Evolutionary conservation across 2,329 filamentous ascomycete genomes (phyloP).

Genomic region (Cercospora zeina): DNA sequence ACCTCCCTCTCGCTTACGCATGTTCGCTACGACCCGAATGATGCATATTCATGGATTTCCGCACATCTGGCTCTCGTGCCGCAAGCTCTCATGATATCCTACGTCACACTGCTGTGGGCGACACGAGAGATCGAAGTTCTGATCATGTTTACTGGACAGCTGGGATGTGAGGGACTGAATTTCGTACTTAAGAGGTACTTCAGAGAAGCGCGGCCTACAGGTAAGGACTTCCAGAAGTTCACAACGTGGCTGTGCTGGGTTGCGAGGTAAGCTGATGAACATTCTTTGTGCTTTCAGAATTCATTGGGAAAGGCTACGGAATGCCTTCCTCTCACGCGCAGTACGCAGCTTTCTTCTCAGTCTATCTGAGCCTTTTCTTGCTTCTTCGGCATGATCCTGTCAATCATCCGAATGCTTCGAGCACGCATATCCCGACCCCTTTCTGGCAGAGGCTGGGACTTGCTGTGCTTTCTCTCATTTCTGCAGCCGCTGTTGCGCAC

Average conservation of each 20-base stretch:
- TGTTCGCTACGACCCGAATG: constrained; percentile 92
- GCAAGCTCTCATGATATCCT: constrained; percentile 85
- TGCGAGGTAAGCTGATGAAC: constrained; percentile 4
- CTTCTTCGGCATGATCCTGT: constrained; percentile 71
- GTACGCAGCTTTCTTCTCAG: constrained; percentile 87
- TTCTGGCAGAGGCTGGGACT: constrained; percentile 61
- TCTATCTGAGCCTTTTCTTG: constrained; percentile 81
- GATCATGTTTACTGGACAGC: constrained; percentile 87
- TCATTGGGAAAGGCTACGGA: constrained; percentile 89
- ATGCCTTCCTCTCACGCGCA: constrained; percentile 97
- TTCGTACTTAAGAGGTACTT: constrained; percentile 86
- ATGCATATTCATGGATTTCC: constrained; percentile 80
- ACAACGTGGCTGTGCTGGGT: background rate
- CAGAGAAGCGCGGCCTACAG: constrained; percentile 83
- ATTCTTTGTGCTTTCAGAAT: constrained; percentile 49
- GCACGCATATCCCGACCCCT: constrained; percentile 58
- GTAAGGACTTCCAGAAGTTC: constrained; percentile 50
- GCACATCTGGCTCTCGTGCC: constrained; percentile 94
- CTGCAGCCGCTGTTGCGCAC: constrained; percentile 61
- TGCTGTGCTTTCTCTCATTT: constrained; percentile 44
- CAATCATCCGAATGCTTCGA: constrained; percentile 44
- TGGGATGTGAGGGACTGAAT: constrained; percentile 88
- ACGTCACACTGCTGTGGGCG: constrained; percentile 85
- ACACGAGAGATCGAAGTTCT: constrained; percentile 86
- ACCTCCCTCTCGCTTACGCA: constrained; percentile 93